phyloP scores from a whole-genome alignment of 176 grass and related monocot species.

The Chloris gayana region DNA sequence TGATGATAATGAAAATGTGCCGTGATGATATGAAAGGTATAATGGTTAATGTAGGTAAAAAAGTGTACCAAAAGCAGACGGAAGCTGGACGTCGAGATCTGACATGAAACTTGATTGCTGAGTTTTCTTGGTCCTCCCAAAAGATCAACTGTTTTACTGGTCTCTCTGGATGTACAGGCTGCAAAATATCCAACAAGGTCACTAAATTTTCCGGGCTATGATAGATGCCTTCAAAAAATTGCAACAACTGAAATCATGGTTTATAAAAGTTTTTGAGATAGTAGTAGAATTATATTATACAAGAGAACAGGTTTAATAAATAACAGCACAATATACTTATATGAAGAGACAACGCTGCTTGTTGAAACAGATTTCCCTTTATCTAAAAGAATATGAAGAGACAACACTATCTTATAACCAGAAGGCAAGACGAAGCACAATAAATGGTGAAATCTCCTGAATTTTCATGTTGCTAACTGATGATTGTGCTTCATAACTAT shows the following conservation, averaged over 20 bases:
- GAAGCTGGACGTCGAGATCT: slow-evolving; percentile 53
- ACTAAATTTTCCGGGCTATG: background rate
- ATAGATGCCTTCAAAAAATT: background rate
- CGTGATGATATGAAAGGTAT: background rate
- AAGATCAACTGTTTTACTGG: slow-evolving; percentile 7
- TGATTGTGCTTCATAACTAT: background rate
- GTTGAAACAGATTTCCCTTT: too few species aligned
- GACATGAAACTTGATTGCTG: slow-evolving; percentile 63
- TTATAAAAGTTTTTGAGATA: background rate
- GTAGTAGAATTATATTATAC: background rate
- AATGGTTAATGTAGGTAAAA: background rate
- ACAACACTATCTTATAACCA: background rate
- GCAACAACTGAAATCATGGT: background rate
- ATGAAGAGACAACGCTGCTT: too few species aligned
- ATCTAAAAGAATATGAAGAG: background rate
- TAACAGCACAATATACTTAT: background rate
- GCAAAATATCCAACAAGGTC: slow-evolving; percentile 37
- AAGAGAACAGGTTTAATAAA: background rate
- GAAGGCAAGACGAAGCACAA: background rate
- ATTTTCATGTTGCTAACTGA: background rate
- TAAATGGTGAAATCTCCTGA: background rate
- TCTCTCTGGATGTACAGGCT: slow-evolving; percentile 35
- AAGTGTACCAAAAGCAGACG: slow-evolving; percentile 63
- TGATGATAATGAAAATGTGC: background rate
- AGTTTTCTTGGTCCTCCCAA: slow-evolving; percentile 29